These are phyloP conservation scores for Paraleonurus japonicus DNA, from an alignment of 257 asterid species.

Conservation along the genomic window DNA sequence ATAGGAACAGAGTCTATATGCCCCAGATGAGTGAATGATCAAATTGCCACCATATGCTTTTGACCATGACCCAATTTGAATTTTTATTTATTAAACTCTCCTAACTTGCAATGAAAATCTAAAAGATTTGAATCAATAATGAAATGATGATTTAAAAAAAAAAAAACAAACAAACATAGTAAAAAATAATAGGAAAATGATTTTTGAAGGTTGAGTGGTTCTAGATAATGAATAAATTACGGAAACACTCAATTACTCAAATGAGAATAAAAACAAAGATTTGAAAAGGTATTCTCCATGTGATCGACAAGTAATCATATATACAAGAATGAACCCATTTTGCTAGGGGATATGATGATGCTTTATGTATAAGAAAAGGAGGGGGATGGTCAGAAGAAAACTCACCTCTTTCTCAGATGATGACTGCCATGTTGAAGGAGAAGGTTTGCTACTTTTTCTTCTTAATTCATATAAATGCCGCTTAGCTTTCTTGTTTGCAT, in stretches of 20 bases:
- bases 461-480: conserved; percentile 59
- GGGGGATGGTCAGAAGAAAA: conserved; percentile 10
- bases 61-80: not conserved
- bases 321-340: too few species aligned
- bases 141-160: not conserved
- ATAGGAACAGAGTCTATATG: not conserved
- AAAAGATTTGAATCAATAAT: not conserved
- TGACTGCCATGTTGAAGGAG: conserved; percentile 51
- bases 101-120: too few species aligned
- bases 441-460: conserved; percentile 59
- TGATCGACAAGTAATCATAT: too few species aligned
- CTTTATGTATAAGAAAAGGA: too few species aligned
- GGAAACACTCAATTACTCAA: too few species aligned
- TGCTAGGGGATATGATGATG: too few species aligned
- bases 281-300: too few species aligned
- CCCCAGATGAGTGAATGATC: not conserved
- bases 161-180: not conserved
- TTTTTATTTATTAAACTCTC: not conserved
- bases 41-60: not conserved
- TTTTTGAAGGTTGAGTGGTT: not conserved
- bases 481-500: conserved; percentile 67
- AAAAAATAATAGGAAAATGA: not conserved
- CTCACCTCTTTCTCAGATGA: conserved; percentile 76
- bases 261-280: too few species aligned
- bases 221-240: too few species aligned